Percentiles rank a stretch among this genome's conserved stretches.
phyloP scores from a whole-genome alignment of 1,139 yeast genomes.

The Pichia sp. region DNA sequence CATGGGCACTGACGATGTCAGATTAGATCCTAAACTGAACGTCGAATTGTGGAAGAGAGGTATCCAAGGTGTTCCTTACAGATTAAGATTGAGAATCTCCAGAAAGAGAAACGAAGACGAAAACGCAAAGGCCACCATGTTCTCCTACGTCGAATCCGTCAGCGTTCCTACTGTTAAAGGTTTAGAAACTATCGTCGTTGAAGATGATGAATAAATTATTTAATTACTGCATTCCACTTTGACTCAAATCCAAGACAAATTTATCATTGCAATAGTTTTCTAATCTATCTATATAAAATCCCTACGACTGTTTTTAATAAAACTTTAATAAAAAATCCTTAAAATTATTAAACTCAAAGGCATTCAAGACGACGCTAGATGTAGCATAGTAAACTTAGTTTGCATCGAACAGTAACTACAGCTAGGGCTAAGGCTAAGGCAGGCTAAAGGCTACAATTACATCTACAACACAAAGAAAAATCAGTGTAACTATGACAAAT shows the following conservation, averaged over 20 bases:
- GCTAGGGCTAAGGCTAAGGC: too few relatives aligned
- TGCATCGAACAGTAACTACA: neutral
- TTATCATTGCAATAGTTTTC: neutral
- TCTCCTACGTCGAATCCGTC: constrained; percentile 98
- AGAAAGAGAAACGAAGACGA: constrained; percentile 99
- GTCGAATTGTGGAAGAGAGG: constrained; percentile 99
- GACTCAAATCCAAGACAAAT: neutral
- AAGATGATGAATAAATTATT: constrained; percentile 61
- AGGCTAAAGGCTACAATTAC: neutral
- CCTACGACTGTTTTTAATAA: neutral
- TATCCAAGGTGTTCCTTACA: constrained; percentile 97
- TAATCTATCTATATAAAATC: neutral
- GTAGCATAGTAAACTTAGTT: too few relatives aligned
- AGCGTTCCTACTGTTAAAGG: constrained; percentile 94
- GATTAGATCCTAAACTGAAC: constrained; percentile 98
- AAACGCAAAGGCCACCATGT: constrained; percentile 97
- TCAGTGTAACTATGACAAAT: constrained; percentile 59
- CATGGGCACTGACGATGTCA: constrained; percentile 99
- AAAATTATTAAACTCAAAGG: neutral
- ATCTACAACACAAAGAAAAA: constrained; percentile 18
- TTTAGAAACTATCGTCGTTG: constrained; percentile 95
- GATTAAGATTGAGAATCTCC: constrained; percentile 98
- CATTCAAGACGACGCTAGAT: neutral
- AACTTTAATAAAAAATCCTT: constrained; percentile 1
- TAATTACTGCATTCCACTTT: constrained; percentile 7